Percentiles rank a stretch among this genome's conserved stretches.
Conservation (phyloP, 2,329 filamentous ascomycete genomes). For the Capronia coronata region DNA sequence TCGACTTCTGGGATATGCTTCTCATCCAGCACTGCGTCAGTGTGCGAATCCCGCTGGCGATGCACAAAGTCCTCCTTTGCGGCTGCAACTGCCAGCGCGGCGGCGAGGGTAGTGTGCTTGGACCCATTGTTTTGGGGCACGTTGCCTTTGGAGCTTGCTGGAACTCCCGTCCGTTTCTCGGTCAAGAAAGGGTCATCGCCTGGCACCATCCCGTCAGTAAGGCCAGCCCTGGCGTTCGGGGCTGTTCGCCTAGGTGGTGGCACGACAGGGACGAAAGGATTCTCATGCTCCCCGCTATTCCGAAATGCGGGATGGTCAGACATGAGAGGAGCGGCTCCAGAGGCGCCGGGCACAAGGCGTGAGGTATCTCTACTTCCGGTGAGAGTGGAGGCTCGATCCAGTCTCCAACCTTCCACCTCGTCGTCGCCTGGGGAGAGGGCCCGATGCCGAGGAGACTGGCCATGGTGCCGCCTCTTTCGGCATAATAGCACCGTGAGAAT, state of each 20-base stretch:
- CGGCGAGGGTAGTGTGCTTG: conserved; percentile 10
- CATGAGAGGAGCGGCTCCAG: conserved; percentile 21
- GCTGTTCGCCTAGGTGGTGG: conserved; percentile 26
- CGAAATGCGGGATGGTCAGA: conserved; percentile 21
- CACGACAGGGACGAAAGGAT: conserved; percentile 26
- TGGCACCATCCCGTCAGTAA: conserved; percentile 18
- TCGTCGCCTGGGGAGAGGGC: conserved; percentile 24
- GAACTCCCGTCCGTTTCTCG: conserved; percentile 3
- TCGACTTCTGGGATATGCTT: neutral
- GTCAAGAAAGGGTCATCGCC: conserved; percentile 17
- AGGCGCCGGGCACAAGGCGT: neutral
- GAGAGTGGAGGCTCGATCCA: conserved; percentile 6
- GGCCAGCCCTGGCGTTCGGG: conserved; percentile 17
- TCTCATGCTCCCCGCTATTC: conserved; percentile 14
- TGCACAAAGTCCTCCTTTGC: conserved; percentile 18
- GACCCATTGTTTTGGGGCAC: conserved; percentile 2
- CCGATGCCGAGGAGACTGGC: conserved; percentile 20
- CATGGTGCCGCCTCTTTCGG: conserved; percentile 16
- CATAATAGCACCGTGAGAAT: conserved; percentile 21
- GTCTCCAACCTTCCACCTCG: conserved; percentile 27
- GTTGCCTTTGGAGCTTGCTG: conserved; percentile 4
- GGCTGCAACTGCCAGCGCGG: conserved; percentile 21
- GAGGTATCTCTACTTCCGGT: conserved; percentile 1
- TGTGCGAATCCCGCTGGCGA: conserved; percentile 12
- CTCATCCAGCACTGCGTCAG: neutral